Evolutionary conservation across 768 basidiomycete species (phyloP), one percentile per base, ranked within the genome.

Genomic region (Leccinum aurantiacum): DNA sequence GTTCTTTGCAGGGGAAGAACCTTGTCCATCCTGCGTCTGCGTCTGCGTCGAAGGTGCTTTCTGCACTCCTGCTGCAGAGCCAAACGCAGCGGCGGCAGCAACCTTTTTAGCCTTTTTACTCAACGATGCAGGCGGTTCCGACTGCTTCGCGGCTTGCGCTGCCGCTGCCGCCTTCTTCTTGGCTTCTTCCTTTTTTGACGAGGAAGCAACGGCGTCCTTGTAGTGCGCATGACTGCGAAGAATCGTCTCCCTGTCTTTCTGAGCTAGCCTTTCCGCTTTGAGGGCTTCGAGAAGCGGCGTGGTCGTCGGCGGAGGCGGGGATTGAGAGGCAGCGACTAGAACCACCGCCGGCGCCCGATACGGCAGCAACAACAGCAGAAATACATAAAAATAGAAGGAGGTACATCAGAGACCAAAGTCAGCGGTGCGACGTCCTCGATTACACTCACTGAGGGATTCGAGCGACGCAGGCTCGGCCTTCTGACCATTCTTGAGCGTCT

Each of bases 251-350:
- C 86, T 91, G 70, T 90, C 91, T 66, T 83, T 87, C 66, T 85
- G 83, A 0, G 84, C 82, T 6, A 81, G 70, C 57, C 77, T 77
- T 72, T 93, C 89, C 0, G 91, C 90, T 64, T 93, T 92, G 63
- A 98, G 86, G 1, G 95, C 93, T 69, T 96, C 95, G 51, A 99
- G 85, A 22, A 98, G 83, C 0, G 96, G 96, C 0, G 96, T 97
- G 0, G 90, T 89, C 63, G 88, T 95, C 2, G 91, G 90, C 48
- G 77, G 79, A 1, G 83, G 77, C 0, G 81, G 75, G 1, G 83
- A 79, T 63, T 87, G 86, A 11, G 79, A 80, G 3, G 88, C 81
- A 0, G 88, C 85, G 64, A 90, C 91, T 92, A 58, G 5, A 27
- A 44, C 52, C 52, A n/a, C 24, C 15, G 33, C 38, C 38, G 2